Evolutionary conservation across 768 basidiomycete genomes (phyloP).

Genomic region (Cystoderma amianthinum): DNA sequence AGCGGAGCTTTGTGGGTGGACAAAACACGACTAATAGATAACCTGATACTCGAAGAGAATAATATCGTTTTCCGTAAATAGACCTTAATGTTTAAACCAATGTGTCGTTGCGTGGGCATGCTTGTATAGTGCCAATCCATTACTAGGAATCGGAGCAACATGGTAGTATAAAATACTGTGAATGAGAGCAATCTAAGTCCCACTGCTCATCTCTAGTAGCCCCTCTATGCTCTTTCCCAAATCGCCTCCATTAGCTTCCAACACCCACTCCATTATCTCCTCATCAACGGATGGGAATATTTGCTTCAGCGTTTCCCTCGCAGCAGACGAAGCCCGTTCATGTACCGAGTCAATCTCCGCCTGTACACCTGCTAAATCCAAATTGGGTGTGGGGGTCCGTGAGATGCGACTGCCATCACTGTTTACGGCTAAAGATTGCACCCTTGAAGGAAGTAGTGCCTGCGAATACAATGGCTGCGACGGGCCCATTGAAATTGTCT

Average conservation of each 20-base stretch:
- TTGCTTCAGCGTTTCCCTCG: slow-evolving; percentile 72
- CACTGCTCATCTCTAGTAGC: slow-evolving; percentile 67
- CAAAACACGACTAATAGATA: slow-evolving; percentile 87
- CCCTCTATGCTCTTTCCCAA: slow-evolving; percentile 86
- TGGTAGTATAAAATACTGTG: not conserved
- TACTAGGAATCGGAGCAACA: no score
- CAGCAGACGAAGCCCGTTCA: slow-evolving; percentile 63
- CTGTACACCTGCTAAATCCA: slow-evolving; percentile 67
- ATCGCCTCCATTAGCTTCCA: slow-evolving; percentile 87
- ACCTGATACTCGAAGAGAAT: slow-evolving; percentile 65
- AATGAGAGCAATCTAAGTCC: slow-evolving; percentile 14
- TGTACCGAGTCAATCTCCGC: slow-evolving; percentile 76
- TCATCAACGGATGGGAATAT: slow-evolving; percentile 82
- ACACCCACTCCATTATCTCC: slow-evolving; percentile 83
- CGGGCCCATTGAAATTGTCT: slow-evolving; percentile 40
- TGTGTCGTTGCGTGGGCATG: not conserved
- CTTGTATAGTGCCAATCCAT: not conserved
- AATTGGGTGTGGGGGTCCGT: slow-evolving; percentile 60
- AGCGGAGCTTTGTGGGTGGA: slow-evolving; percentile 88
- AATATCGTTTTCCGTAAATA: slow-evolving; percentile 22
- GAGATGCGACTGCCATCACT: slow-evolving; percentile 36
- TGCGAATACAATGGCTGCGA: slow-evolving; percentile 29
- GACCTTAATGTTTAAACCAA: not conserved
- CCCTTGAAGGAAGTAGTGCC: slow-evolving; percentile 36
- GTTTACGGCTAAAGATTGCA: slow-evolving; percentile 26